A percentile compares a stretch with the other conserved stretches of the same genome.
Conservation (phyloP, 805 yeast genomes). For the Lipomyces lipofer region DNA sequence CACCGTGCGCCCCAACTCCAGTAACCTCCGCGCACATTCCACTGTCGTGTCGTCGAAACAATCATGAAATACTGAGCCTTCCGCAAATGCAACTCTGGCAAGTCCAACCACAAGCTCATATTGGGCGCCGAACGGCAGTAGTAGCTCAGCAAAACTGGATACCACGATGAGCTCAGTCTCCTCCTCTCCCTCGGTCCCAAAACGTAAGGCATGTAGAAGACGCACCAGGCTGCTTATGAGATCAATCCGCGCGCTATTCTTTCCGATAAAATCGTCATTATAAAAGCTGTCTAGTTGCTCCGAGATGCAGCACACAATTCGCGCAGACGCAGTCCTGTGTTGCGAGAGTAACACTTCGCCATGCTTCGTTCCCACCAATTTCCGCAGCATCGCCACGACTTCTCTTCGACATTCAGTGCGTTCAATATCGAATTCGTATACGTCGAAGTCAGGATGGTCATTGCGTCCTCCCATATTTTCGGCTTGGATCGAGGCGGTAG, state of each 20-base stretch:
- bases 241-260: background rate
- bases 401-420: background rate
- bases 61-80: conserved; percentile 9
- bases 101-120: conserved; percentile 34
- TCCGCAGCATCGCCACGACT: background rate
- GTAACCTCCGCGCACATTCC: conserved; percentile 67
- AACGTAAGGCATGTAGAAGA: conserved; percentile 3
- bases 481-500: background rate
- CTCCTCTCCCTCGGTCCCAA: conserved; percentile 22
- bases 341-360: conserved; percentile 1
- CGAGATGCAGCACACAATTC: conserved; percentile 11
- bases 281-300: conserved; percentile 11
- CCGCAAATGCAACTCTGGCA: conserved; percentile 35
- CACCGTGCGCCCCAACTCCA: conserved; percentile 66
- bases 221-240: conserved; percentile 3
- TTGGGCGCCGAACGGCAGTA: conserved; percentile 16
- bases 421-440: conserved; percentile 1
- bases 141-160: conserved; percentile 1
- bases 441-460: conserved; percentile 1
- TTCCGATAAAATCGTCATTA: background rate
- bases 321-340: conserved; percentile 2
- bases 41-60: conserved; percentile 59
- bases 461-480: no score
- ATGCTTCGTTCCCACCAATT: conserved; percentile 2
- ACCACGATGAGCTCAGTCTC: conserved; percentile 4